phyloP scores from a whole-genome alignment of 2,329 filamentous ascomycete species.

The Xylariaceae sp. region DNA sequence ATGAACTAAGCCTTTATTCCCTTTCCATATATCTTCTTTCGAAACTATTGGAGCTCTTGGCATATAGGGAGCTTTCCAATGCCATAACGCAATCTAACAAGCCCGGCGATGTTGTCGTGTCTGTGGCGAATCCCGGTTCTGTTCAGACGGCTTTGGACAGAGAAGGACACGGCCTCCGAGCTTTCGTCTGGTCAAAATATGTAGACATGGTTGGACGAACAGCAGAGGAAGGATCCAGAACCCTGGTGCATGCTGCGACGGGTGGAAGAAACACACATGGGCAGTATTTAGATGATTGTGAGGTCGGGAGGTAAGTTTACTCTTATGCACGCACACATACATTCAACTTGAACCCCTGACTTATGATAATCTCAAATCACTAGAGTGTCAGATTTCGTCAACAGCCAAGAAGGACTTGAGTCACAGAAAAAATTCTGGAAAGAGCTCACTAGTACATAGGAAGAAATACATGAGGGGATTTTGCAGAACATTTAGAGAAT shows the following conservation, averaged over 20 bases:
- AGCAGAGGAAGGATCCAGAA: conserved; percentile 22
- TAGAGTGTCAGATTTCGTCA: conserved; percentile 21
- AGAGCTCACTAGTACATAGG: conserved; percentile 10
- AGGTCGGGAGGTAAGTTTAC: conserved; percentile 22
- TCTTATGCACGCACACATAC: no score
- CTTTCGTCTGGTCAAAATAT: conserved; percentile 3
- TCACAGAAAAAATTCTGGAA: conserved; percentile 19
- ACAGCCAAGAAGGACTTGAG: conserved; percentile 9
- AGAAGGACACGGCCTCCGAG: conserved; percentile 10
- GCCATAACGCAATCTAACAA: conserved; percentile 13
- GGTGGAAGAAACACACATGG: conserved; percentile 24
- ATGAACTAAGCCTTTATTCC: background rate
- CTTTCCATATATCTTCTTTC: conserved; percentile 21
- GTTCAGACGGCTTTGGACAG: conserved; percentile 21
- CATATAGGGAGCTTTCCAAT: conserved; percentile 17
- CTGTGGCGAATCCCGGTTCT: conserved; percentile 22
- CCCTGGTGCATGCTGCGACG: conserved; percentile 22
- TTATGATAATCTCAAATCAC: no score
- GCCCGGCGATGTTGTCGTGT: conserved; percentile 17
- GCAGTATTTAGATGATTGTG: conserved; percentile 27
- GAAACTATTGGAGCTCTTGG: conserved; percentile 25
- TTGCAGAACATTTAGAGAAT: conserved; percentile 1
- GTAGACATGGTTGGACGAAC: conserved; percentile 19
- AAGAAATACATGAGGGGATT: conserved; percentile 13
- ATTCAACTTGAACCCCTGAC: no score